Base-by-base conservation (phyloP, 108 stramenopile species). In the Asterionellopsis glacialis region DNA sequence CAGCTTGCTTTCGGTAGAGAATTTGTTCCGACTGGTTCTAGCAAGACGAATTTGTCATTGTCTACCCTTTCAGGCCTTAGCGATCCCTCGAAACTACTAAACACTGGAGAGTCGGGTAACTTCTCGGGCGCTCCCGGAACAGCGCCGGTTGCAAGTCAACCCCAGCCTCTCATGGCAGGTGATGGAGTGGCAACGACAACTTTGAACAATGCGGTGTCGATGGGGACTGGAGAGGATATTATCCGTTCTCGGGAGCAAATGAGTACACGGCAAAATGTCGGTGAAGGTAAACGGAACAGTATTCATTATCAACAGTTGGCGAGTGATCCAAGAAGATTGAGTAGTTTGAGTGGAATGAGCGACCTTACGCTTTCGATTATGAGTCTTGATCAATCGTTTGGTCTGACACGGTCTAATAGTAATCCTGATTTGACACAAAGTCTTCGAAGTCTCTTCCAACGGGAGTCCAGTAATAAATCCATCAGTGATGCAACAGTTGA, bases 391-490 rank as follows among this genome's bases (percentile, higher is more conserved):
- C 16, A 21, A 5, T 21, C 47, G 47, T 48, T 19, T 48, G 47
- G 47, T 9, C 9, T 48, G 19, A 19, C 47, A 21, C 47, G 47
- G 21, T 48, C 47, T 2, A 19, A 19, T 21, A 48, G 47, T 21
- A 48, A 48, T 48, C 47, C 47, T 16, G 47, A 48, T 48, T 48
- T 48, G 47, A 48, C 47, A 21, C 33, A 33, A 33, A 33, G 33
- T 33, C 33, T 33, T 7, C 33, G 33, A 33, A 33, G 7, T 7
- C 33, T 33, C 7, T 33, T 33, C 7, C 33, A 33, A 33, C 33
- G 33, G 33, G 33, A 33, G 33, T 33, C 33, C 7, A 33, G 33
- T 33, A 33, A 33, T 33, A 33, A 33, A 33, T 33, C 33, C 7
- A 33, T 33, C 33, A 33, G 33, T 33, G 47, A 48, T 21, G 47